Percentiles rank a stretch among this genome's conserved stretches.
These are phyloP conservation scores for Cornus controversa DNA, from an alignment of 148 eudicot genomes.

Conservation along the genomic window DNA sequence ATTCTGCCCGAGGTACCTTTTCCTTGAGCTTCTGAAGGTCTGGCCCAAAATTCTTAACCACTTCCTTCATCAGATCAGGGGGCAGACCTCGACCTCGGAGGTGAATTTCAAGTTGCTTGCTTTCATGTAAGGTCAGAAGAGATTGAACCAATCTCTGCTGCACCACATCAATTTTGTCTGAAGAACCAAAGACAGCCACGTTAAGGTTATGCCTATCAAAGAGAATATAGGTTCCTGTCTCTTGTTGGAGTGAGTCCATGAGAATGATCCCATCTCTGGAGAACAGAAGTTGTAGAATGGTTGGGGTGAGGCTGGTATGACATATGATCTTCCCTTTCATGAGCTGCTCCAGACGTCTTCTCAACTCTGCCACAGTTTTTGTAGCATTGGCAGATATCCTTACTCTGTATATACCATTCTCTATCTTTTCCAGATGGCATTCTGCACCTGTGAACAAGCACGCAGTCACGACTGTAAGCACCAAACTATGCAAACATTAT, in stretches of 20 bases:
- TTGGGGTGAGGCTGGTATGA: neutral
- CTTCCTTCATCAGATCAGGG: neutral
- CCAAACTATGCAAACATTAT: neutral
- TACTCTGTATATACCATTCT: neutral
- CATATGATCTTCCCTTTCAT: neutral
- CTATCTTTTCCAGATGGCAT: neutral
- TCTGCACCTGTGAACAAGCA: neutral
- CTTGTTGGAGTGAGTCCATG: constrained; percentile 5
- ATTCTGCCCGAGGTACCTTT: constrained; percentile 2
- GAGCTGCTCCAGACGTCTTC: neutral
- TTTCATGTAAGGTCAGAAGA: neutral
- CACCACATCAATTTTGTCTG: neutral
- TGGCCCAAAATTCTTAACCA: constrained; percentile 6
- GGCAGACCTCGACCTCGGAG: constrained; percentile 2
- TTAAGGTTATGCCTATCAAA: constrained; percentile 7
- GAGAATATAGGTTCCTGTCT: constrained; percentile 7
- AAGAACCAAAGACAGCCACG: neutral
- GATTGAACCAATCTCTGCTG: neutral
- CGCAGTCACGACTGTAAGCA: neutral
- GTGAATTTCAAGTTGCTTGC: neutral
- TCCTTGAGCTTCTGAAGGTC: neutral
- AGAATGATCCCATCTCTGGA: constrained; percentile 3
- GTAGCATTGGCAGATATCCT: constrained; percentile 9
- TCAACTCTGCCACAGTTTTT: constrained; percentile 2
- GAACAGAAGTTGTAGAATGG: constrained; percentile 1